phyloP scores from a whole-genome alignment of 768 basidiomycete genomes.

The Phaffia tasmanica region DNA sequence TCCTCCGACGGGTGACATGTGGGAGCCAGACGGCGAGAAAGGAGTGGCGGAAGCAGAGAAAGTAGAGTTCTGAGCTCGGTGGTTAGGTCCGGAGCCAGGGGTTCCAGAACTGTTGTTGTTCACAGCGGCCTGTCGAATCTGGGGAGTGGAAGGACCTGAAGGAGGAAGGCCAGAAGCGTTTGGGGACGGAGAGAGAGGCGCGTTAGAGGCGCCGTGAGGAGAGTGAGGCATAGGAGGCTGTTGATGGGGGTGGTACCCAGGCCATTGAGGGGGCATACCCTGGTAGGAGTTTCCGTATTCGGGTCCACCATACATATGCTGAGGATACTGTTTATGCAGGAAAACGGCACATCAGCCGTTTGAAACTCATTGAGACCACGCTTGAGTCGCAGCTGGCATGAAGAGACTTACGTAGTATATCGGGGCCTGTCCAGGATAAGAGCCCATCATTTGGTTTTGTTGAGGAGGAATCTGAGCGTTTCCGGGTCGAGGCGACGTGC shows the following conservation, averaged over 20 bases:
- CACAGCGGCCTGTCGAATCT: constrained; percentile 23
- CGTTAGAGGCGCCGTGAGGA: constrained; percentile 27
- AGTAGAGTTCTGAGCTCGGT: constrained; percentile 13
- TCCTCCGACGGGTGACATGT: constrained; percentile 23
- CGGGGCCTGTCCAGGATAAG: too few relatives aligned
- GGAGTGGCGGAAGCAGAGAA: background rate
- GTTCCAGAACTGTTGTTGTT: constrained; percentile 23
- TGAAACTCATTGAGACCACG: background rate
- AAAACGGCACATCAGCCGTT: background rate
- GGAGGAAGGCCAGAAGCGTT: constrained; percentile 18
- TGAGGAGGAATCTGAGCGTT: too few relatives aligned
- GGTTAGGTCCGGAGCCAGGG: constrained; percentile 1
- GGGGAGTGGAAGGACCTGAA: constrained; percentile 24
- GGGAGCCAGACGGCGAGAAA: constrained; percentile 11
- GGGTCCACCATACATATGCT: constrained; percentile 11
- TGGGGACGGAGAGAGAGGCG: constrained; percentile 26
- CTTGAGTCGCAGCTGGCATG: background rate
- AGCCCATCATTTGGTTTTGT: too few relatives aligned
- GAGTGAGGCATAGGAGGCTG: constrained; percentile 30
- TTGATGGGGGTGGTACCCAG: constrained; percentile 14
- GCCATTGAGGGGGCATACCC: constrained; percentile 12
- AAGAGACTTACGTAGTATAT: too few relatives aligned
- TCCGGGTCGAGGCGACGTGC: too few relatives aligned
- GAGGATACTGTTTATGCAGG: background rate
- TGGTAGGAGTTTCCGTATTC: constrained; percentile 8